Conservation (phyloP, 495 filamentous ascomycete genomes). For the Daldinia bambusicola region DNA sequence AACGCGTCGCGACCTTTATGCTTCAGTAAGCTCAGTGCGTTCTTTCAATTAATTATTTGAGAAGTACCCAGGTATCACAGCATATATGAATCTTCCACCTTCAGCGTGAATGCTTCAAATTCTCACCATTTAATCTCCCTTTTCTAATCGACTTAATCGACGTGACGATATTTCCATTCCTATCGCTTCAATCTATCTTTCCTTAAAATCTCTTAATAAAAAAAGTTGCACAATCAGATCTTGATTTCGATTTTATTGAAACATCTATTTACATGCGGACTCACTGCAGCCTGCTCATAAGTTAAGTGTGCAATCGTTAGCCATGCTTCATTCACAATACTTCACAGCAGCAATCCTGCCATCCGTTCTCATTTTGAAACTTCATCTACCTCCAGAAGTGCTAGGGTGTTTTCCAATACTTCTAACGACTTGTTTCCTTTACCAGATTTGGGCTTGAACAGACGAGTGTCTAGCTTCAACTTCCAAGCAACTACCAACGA, state of each 20-base stretch:
- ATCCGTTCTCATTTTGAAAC: background rate
- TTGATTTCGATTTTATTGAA: background rate
- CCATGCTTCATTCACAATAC: background rate
- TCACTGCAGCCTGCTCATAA: background rate
- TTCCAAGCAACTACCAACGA: background rate
- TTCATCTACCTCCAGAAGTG: background rate
- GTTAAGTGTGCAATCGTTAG: background rate
- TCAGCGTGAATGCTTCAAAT: background rate
- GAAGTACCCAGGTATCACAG: background rate
- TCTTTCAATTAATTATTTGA: constrained; percentile 3
- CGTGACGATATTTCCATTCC: background rate
- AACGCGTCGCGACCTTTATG: constrained; percentile 22
- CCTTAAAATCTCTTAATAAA: background rate
- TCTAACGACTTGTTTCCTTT: background rate
- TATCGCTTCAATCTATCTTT: background rate
- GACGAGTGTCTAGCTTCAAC: constrained; percentile 15
- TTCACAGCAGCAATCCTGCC: background rate
- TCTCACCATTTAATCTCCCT: constrained; percentile 1
- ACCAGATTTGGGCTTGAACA: background rate
- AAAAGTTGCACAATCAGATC: background rate
- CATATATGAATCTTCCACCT: background rate
- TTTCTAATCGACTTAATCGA: background rate
- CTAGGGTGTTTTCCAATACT: background rate
- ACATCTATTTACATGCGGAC: background rate
- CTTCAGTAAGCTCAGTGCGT: constrained; percentile 5